Evolutionary conservation across 164 flowering plant species (phyloP).

Genomic region (Vitis amurensis): DNA sequence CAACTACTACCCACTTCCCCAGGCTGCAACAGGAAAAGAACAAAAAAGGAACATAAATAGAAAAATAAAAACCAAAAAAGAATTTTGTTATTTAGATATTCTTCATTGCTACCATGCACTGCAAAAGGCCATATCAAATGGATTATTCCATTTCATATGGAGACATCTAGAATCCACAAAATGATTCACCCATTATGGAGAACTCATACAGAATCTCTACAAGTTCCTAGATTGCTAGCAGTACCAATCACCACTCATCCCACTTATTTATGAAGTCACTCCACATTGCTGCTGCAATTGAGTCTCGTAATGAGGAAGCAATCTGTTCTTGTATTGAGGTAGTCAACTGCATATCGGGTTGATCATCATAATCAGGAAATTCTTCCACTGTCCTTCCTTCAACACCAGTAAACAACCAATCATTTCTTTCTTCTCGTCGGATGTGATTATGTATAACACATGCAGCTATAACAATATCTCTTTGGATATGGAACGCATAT

Average conservation of each 20-base stretch:
- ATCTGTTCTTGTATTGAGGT: constrained; percentile 46
- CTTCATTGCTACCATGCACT: no score
- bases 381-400: constrained; percentile 33
- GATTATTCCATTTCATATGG: no score
- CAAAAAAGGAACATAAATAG: no score
- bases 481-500: constrained; percentile 68
- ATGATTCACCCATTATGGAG: no score
- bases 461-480: constrained; percentile 80
- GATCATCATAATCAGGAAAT: constrained; percentile 40
- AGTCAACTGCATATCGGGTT: constrained; percentile 36
- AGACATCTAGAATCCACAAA: background rate
- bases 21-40: no score
- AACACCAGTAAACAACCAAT: constrained; percentile 54
- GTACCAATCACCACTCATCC: constrained; percentile 56
- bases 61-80: background rate
- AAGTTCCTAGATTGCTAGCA: no score
- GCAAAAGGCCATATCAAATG: no score
- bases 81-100: background rate
- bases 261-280: constrained; percentile 63
- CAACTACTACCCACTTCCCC: no score
- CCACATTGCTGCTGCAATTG: constrained; percentile 68
- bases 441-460: constrained; percentile 74
- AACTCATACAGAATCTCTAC: no score
- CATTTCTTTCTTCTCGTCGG: constrained; percentile 54
- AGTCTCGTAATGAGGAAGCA: constrained; percentile 43